Conservation (phyloP, 345 rosid species). For the Schrenkiella parvula region DNA sequence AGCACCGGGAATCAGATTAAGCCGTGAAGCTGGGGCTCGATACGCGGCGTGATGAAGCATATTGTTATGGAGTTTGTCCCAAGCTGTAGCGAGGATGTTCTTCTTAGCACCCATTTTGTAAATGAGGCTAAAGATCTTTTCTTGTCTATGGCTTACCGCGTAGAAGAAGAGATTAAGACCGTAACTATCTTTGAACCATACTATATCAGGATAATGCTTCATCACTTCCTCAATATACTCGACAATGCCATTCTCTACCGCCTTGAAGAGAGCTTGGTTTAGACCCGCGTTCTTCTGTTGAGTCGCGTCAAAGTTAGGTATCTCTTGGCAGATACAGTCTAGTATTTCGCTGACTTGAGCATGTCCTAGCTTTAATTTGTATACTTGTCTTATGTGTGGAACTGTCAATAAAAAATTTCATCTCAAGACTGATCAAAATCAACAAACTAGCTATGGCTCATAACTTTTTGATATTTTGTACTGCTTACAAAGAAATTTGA, state of each 20-base stretch:
- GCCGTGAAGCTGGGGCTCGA: slow-evolving; percentile 52
- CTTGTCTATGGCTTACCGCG: slow-evolving; percentile 63
- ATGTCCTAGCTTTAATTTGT: slow-evolving; percentile 52
- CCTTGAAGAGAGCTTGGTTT: slow-evolving; percentile 45
- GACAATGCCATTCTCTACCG: slow-evolving; percentile 55
- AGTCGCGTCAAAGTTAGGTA: slow-evolving; percentile 33
- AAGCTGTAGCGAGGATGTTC: slow-evolving; percentile 39
- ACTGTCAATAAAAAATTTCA: slow-evolving; percentile 32
- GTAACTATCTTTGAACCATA: slow-evolving; percentile 48
- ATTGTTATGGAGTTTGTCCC: slow-evolving; percentile 47
- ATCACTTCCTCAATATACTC: slow-evolving; percentile 55
- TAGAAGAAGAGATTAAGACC: slow-evolving; percentile 47
- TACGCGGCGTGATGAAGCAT: slow-evolving; percentile 69
- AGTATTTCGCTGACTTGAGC: slow-evolving; percentile 48
- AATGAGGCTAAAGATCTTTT: slow-evolving; percentile 65
- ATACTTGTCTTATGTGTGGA: slow-evolving; percentile 41
- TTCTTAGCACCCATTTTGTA: slow-evolving; percentile 64
- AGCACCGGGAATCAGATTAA: slow-evolving; percentile 63
- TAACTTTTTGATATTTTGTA: background rate
- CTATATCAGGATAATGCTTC: slow-evolving; percentile 47
- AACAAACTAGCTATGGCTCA: background rate
- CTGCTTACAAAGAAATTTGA: slow-evolving; percentile 33
- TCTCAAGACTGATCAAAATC: background rate
- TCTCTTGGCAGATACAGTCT: slow-evolving; percentile 44
- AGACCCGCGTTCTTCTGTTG: slow-evolving; percentile 37